Evolutionary conservation across 805 yeast species (phyloP), one percentile per base, ranked within the genome.

Genomic region (Teunomyces gatunensis): DNA sequence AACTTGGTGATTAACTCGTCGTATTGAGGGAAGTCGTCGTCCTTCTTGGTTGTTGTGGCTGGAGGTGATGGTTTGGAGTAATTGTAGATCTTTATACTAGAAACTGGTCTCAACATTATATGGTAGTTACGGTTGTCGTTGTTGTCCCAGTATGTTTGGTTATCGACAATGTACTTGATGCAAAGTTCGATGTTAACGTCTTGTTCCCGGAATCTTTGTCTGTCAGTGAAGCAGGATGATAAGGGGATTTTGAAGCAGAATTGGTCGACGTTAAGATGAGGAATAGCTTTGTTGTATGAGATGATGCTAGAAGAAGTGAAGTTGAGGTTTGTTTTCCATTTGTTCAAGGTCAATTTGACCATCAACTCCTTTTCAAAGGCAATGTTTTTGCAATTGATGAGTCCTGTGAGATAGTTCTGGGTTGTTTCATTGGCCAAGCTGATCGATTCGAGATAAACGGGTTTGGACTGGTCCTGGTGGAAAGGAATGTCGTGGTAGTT

Each of bases 181-280:
- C 71, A 68, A 51, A 69, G 55, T 48, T 69, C 67, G 43, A 75
- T 51, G 18, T 66, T 58, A 47, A 76, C 45, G 10, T 37, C 40
- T 23, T 37, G 40, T 37, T 37, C 25, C 17, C n/a, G 23, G 40
- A 20, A 37, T 42, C 47, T 51, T 39, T 47, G 44, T 39, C 44
- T 45, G 33, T 44, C 47, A 18, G 45, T 39, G 6, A 39, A 39
- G 33, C 43, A 27, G 33, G 18, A 18, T n/a, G 40, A 21, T n/a
- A 37, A 37, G 15, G 77, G 77, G 33, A 82, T 71, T 42, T 71
- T 71, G 56, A 83, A 80, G 42, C 73, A 71, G 61, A 83, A 76
- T 61, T 74, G 69, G 61, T 75, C 78, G 53, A 68, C 68, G 54
- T 74, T 57, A 27, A 53, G 55, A 13, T 61, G 51, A 7, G 61